Conservation (phyloP, 768 basidiomycete genomes). For the Collybiopsis confluens region DNA sequence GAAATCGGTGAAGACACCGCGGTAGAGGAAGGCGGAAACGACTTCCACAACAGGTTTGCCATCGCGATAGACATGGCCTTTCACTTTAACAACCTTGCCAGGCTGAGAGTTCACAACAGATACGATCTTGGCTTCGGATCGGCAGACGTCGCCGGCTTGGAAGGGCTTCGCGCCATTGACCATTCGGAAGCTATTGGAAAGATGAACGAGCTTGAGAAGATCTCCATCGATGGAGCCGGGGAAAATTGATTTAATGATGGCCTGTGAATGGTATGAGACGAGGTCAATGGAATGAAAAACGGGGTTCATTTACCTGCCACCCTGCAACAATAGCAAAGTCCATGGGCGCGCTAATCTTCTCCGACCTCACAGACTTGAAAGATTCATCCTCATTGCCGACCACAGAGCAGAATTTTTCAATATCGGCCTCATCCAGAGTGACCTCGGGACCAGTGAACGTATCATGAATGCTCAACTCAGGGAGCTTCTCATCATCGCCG, state of each 20-base stretch:
- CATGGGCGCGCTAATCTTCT: constrained; percentile 85
- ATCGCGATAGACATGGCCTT: constrained; percentile 75
- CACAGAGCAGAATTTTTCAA: constrained; percentile 89
- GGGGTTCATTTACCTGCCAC: constrained; percentile 74
- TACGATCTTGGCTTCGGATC: constrained; percentile 81
- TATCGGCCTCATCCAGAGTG: constrained; percentile 65
- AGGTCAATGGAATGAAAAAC: not conserved
- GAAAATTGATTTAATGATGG: constrained; percentile 99
- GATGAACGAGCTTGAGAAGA: constrained; percentile 90
- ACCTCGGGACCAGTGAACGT: constrained; percentile 87
- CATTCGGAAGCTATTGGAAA: constrained; percentile 95
- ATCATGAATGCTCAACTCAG: constrained; percentile 74
- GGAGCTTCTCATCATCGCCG: constrained; percentile 76
- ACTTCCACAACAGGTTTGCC: constrained; percentile 88
- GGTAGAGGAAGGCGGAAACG: constrained; percentile 92
- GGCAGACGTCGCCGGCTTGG: constrained; percentile 83
- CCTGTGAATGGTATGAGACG: constrained; percentile 47
- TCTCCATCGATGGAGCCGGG: constrained; percentile 89
- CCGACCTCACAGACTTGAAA: constrained; percentile 76
- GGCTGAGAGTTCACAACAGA: constrained; percentile 88
- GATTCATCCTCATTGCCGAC: constrained; percentile 90
- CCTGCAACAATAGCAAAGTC: constrained; percentile 98
- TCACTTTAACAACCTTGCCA: constrained; percentile 91
- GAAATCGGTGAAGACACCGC: constrained; percentile 90
- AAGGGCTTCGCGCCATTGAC: constrained; percentile 75